Percentiles rank a stretch among this genome's conserved stretches.
Evolutionary conservation across 148 eudicot genomes (phyloP).

Genomic region (Gaultheria prostrata): DNA sequence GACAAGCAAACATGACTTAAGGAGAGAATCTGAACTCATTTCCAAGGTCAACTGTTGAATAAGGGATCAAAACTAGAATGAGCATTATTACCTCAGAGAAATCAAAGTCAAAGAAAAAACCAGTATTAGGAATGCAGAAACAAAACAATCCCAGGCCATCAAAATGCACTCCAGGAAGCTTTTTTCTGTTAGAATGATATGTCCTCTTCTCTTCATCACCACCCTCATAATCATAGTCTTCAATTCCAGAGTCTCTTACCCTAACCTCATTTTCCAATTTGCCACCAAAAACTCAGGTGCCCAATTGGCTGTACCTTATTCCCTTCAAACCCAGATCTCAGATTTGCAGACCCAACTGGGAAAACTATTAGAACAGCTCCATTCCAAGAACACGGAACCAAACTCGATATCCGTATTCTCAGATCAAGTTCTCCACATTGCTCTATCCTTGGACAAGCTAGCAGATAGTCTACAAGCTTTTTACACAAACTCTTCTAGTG

Average conservation of each 20-base stretch:
- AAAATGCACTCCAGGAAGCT: constrained; percentile 15
- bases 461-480: constrained; percentile 17
- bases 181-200: neutral
- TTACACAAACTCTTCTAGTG: constrained; percentile 1
- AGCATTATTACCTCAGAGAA: neutral
- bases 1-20: constrained; percentile 12
- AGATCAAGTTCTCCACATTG: constrained; percentile 22
- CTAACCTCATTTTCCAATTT: neutral
- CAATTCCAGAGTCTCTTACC: neutral
- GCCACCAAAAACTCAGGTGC: neutral
- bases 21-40: neutral
- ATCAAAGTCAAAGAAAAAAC: neutral
- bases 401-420: constrained; percentile 14
- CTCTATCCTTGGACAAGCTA: constrained; percentile 24
- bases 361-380: constrained; percentile 18
- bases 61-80: neutral
- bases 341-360: constrained; percentile 21
- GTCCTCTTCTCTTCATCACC: constrained; percentile 13
- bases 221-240: constrained; percentile 14
- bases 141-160: constrained; percentile 8
- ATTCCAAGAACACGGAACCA: neutral
- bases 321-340: constrained; percentile 21
- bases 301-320: constrained; percentile 17
- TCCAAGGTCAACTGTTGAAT: constrained; percentile 14
- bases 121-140: constrained; percentile 20